Evolutionary conservation across 2,329 filamentous ascomycete genomes (phyloP).

Genomic region (Calonectria hawksworthii): DNA sequence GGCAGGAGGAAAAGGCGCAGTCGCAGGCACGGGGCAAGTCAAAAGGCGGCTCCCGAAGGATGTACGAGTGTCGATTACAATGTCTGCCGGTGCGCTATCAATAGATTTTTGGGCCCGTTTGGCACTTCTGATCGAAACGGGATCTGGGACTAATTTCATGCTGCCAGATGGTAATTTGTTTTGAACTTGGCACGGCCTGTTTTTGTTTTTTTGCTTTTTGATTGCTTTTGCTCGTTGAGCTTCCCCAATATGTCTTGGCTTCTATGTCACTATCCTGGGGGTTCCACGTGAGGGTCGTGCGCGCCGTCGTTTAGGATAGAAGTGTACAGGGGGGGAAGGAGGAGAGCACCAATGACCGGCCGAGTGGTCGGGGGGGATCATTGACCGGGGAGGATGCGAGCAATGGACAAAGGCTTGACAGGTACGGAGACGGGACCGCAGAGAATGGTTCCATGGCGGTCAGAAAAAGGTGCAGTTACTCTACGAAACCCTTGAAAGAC

Average conservation of each 20-base stretch:
- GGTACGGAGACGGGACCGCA: background rate
- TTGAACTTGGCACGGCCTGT: background rate
- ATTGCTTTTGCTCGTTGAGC: background rate
- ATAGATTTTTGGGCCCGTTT: background rate
- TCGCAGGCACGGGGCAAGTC: background rate
- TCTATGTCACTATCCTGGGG: background rate
- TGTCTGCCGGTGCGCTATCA: background rate
- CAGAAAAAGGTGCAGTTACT: background rate
- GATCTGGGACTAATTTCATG: background rate
- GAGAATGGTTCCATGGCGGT: slow-evolving; percentile 8
- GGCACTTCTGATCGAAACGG: background rate
- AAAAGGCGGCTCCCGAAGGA: background rate
- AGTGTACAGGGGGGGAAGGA: background rate
- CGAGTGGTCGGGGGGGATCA: background rate
- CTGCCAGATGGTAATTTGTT: background rate
- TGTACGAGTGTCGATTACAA: background rate
- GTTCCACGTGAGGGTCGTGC: background rate
- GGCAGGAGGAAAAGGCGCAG: background rate
- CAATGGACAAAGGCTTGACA: background rate
- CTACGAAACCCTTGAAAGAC: background rate
- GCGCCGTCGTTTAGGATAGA: background rate
- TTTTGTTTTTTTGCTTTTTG: background rate
- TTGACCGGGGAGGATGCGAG: background rate
- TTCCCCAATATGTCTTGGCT: background rate
- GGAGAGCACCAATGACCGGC: background rate